A percentile compares a stretch with the other conserved stretches of the same genome.
Evolutionary conservation across 164 flowering plant genomes (phyloP).

Genomic region (Magnolia officinalis): DNA sequence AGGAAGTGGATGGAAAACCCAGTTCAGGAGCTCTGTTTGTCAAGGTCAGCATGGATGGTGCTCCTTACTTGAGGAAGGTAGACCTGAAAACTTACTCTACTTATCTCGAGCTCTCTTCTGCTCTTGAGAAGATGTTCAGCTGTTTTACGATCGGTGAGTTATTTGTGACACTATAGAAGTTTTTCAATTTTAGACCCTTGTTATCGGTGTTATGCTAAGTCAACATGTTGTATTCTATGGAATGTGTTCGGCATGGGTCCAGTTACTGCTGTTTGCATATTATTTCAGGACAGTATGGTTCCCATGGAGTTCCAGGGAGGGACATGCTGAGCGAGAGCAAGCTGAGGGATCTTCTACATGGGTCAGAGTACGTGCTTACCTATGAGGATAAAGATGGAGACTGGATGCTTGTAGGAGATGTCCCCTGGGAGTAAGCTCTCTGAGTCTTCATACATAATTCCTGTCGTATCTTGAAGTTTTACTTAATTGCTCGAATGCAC

Average conservation of each 20-base stretch:
- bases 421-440: slow-evolving; percentile 88
- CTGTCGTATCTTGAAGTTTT: too few relatives aligned
- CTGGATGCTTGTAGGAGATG: slow-evolving; percentile 99
- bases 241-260: slow-evolving; percentile 11
- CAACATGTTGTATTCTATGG: neutral
- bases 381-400: slow-evolving; percentile 92
- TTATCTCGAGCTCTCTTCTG: slow-evolving; percentile 73
- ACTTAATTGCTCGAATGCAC: too few relatives aligned
- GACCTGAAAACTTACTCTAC: slow-evolving; percentile 67
- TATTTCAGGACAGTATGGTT: slow-evolving; percentile 75
- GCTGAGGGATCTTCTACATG: slow-evolving; percentile 75
- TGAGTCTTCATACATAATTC: too few relatives aligned
- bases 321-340: slow-evolving; percentile 70
- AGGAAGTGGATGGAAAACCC: slow-evolving; percentile 82
- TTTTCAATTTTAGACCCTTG: neutral
- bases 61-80: slow-evolving; percentile 93
- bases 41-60: slow-evolving; percentile 99
- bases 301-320: slow-evolving; percentile 62
- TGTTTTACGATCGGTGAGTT: slow-evolving; percentile 78
- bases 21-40: slow-evolving; percentile 73
- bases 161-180: slow-evolving; percentile 1
- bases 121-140: slow-evolving; percentile 95
- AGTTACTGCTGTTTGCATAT: slow-evolving; percentile 24
- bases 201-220: neutral
- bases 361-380: slow-evolving; percentile 88